Conservation (phyloP, 2,329 filamentous ascomycete species). For the Colletotrichum navitas region DNA sequence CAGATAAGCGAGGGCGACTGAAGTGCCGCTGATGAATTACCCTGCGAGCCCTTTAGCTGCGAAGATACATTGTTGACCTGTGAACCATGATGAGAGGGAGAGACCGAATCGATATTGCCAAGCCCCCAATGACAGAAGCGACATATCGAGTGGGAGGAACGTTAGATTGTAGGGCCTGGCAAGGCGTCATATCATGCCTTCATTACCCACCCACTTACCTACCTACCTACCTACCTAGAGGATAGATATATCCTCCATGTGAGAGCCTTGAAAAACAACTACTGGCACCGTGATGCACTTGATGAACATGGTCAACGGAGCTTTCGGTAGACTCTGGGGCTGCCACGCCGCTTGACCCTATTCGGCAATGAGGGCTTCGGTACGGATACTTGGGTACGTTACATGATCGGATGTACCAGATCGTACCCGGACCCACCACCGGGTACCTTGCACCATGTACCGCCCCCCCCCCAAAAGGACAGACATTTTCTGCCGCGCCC, state of each 20-base stretch:
- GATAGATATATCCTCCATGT: slow-evolving; percentile 1
- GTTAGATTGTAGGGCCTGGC: neutral
- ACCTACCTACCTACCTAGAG: too few relatives aligned
- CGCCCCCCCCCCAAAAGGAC: neutral
- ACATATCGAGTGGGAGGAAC: neutral
- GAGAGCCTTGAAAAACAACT: neutral
- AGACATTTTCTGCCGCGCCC: neutral
- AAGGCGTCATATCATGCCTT: neutral
- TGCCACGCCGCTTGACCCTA: slow-evolving; percentile 22
- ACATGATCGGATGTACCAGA: slow-evolving; percentile 22
- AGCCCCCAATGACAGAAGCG: neutral
- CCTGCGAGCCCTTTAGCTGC: neutral
- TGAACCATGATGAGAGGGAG: neutral
- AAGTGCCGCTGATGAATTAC: neutral
- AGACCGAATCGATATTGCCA: neutral
- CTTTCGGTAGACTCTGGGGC: slow-evolving; percentile 1
- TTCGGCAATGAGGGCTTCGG: slow-evolving; percentile 14
- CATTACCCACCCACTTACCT: too few relatives aligned
- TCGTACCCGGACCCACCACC: slow-evolving; percentile 17
- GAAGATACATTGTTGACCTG: neutral
- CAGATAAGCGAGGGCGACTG: neutral
- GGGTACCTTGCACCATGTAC: slow-evolving; percentile 14
- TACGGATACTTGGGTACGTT: neutral
- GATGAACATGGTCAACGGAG: slow-evolving; percentile 11
- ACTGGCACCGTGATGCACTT: neutral